Evolutionary conservation across 345 rosid species (phyloP).

Genomic region (Fremontodendron californicum): DNA sequence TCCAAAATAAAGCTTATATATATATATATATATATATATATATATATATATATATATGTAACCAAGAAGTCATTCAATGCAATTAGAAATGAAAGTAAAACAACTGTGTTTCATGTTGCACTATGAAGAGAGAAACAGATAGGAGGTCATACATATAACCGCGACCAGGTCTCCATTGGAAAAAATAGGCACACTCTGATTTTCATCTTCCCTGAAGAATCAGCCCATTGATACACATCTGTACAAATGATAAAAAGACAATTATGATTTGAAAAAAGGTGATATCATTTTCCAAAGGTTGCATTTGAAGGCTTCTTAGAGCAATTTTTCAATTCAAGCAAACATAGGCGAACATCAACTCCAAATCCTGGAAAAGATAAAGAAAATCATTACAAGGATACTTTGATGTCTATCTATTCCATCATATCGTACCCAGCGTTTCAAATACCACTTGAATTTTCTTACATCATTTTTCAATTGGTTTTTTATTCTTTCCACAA

Average conservation of each 20-base stretch:
- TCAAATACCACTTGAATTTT: background rate
- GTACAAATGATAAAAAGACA: constrained; percentile 22
- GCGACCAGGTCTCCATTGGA: constrained; percentile 70
- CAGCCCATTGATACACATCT: constrained; percentile 93
- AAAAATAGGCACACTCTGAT: constrained; percentile 86
- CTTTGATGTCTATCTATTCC: background rate
- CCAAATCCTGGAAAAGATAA: background rate
- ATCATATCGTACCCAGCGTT: background rate
- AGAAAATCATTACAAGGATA: background rate
- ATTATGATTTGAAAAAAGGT: background rate
- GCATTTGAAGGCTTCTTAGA: background rate
- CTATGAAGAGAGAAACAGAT: background rate
- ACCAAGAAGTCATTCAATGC: background rate
- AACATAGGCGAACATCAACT: background rate
- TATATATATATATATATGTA: background rate
- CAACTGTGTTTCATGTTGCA: background rate
- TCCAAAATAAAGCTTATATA: background rate
- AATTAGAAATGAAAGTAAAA: constrained; percentile 2
- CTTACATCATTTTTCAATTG: background rate
- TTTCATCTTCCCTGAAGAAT: constrained; percentile 64
- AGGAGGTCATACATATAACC: constrained; percentile 52
- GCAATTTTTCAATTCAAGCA: constrained; percentile 1
- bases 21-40: background rate
- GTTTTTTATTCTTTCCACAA: background rate
- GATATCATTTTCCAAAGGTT: constrained; percentile 9